phyloP scores from a whole-genome alignment of 164 flowering plant species.

The Litsea cubeba region DNA sequence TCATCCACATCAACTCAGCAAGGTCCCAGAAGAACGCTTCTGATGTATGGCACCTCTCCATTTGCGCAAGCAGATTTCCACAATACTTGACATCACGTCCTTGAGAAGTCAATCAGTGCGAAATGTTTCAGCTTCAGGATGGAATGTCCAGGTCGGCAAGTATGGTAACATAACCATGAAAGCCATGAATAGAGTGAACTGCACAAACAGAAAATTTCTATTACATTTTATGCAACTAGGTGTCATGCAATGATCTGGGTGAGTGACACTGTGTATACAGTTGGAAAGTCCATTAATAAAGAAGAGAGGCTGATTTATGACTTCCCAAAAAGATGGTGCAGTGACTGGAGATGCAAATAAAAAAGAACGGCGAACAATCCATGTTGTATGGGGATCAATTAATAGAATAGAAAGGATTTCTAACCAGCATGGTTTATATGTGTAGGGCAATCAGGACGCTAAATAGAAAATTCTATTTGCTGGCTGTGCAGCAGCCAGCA shows the following conservation, averaged over 20 bases:
- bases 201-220: constrained; percentile 24
- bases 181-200: constrained; percentile 89
- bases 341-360: not conserved
- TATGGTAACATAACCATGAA: constrained; percentile 59
- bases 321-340: not conserved
- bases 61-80: constrained; percentile 3
- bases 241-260: not conserved
- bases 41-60: constrained; percentile 3
- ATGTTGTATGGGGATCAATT: not conserved
- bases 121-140: constrained; percentile 37
- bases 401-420: not conserved
- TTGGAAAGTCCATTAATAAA: not conserved
- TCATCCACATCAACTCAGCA: constrained; percentile 5
- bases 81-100: not conserved
- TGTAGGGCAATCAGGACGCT: not conserved
- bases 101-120: constrained; percentile 51
- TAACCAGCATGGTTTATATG: not conserved
- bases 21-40: constrained; percentile 5
- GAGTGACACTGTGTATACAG: not conserved
- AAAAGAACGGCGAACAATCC: not conserved
- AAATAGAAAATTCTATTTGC: not conserved
- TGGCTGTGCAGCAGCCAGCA: not conserved
- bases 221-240: not conserved
- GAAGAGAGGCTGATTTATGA: not conserved
- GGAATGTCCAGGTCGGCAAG: constrained; percentile 37